Base-by-base conservation (phyloP, 768 basidiomycete genomes). In the Xerocomellus amylosporus region DNA sequence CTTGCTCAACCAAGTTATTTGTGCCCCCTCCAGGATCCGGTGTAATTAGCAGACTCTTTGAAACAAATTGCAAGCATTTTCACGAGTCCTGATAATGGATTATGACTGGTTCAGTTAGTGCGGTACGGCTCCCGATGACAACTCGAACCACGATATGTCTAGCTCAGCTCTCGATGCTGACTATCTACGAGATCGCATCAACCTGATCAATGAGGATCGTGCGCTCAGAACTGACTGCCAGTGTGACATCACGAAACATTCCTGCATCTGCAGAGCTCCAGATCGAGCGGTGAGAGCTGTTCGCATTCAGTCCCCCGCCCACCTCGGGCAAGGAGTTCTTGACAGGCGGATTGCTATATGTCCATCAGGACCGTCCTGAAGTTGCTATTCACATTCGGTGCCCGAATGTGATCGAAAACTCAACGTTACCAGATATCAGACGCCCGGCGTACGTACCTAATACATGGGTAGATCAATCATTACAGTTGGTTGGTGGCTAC, bases 281-380 rank as follows among this genome's bases (percentile, higher is more conserved):
- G 87, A 89, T 59, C 64, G 67, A 39, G 73, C 82, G 46, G 66
- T 87, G 30, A 73, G 86, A 26, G 62, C 66, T 24, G 78, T 89
- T 50, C 80, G 87, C 38, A 64, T 71, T 0, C 54, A 59, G 71
- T 82, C 36, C 79, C 77, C 19, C 81, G 87, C 56, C 74, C 81
- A 2, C 88, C 58, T 86, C 87, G 38, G 88, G 88, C 31, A 88
- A 87, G 86, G 85, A 81, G 57, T 90, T 88, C 60, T 65, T 88
- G 58, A 87, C 85, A 46, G 85, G 79, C 12, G 75, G 68, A 1
- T 58, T 80, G 13, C 61, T 81, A 2, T 77, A 80, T 50, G 72
- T 69, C 1, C 78, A 79, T 55, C 68, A 78, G 20, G 69, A 78
- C 39, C n/a, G n/a, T n/a, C n/a, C 64, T 78, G 10, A 30, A 64